Evolutionary conservation across 768 basidiomycete species (phyloP), one percentile per base, ranked within the genome.

Genomic region (Solioccasus polychromus): DNA sequence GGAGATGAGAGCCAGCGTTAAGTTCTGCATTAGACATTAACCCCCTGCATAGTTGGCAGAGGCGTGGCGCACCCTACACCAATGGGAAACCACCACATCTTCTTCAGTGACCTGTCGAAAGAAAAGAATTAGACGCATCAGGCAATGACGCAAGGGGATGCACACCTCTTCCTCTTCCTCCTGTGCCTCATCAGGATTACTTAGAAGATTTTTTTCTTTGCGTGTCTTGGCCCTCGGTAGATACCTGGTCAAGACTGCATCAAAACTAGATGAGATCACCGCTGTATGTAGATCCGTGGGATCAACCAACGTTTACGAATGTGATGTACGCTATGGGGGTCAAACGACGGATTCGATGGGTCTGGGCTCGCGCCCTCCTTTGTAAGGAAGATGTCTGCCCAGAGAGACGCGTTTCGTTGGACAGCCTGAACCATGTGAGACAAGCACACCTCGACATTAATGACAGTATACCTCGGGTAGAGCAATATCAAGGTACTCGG

Each of bases 1-100:
- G 17, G 89, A 88, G 31, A 98, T 71, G 32, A 99, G 71, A 6
- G 87, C 87, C 28, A 99, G 65, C 0, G 93, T 96, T 17, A 99
- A 60, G 64, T 98, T 97, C 82, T 92, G 63, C 4, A 37, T 30
- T 25, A 18, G 2, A 17, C 20, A 48, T 55, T 30, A 59, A 30
- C 25, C 17, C 42, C 40, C n/a, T 7, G 31, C 25, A n/a, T 40
- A 48, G 44, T 37, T 23, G 32, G 31, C 14, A 7, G 25, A 39
- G 24, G 41, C 35, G 41, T 34, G 35, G 67, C 69, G 42, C 55
- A 87, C 89, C 56, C 70, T 72, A 55, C 90, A 80, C 88, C 93
- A 99, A 67, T 93, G 88, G 7, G 90, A 83, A 29, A 82, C 76
- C 47, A 92, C 82, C 8, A 82, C 65, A 40, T 83, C 83, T 8